phyloP scores from a whole-genome alignment of 805 yeast genomes.

The Candida ovalis region DNA sequence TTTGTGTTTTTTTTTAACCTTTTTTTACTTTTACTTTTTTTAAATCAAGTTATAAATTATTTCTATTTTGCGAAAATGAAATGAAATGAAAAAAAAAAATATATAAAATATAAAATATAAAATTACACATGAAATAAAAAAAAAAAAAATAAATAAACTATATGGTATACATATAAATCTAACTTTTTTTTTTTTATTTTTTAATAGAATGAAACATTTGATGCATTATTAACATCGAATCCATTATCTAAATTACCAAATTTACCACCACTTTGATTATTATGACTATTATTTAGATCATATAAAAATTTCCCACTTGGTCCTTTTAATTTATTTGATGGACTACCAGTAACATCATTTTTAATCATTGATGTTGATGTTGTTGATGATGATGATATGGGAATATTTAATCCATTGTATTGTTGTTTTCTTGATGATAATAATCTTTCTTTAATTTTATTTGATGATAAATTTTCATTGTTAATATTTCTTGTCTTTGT shows the following conservation, averaged over 20 bases:
- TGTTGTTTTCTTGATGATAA: too few relatives aligned
- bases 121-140: too few relatives aligned
- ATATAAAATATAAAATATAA: too few relatives aligned
- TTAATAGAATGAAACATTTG: constrained; percentile 18
- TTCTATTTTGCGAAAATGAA: too few relatives aligned
- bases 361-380: not conserved
- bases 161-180: not conserved
- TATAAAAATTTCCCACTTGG: constrained; percentile 22
- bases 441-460: constrained; percentile 14
- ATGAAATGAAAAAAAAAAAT: too few relatives aligned
- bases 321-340: constrained; percentile 8
- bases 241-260: constrained; percentile 7
- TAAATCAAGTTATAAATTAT: too few relatives aligned
- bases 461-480: too few relatives aligned
- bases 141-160: not conserved
- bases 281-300: constrained; percentile 6
- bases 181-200: not conserved
- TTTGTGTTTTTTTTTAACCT: too few relatives aligned
- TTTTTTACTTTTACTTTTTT: too few relatives aligned
- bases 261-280: too few relatives aligned
- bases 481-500: not conserved
- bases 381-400: constrained; percentile 9
- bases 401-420: too few relatives aligned
- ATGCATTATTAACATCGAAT: constrained; percentile 12
- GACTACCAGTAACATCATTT: not conserved